Base-by-base conservation (phyloP, 2,329 filamentous ascomycete species). In the Endothia cerciana region DNA sequence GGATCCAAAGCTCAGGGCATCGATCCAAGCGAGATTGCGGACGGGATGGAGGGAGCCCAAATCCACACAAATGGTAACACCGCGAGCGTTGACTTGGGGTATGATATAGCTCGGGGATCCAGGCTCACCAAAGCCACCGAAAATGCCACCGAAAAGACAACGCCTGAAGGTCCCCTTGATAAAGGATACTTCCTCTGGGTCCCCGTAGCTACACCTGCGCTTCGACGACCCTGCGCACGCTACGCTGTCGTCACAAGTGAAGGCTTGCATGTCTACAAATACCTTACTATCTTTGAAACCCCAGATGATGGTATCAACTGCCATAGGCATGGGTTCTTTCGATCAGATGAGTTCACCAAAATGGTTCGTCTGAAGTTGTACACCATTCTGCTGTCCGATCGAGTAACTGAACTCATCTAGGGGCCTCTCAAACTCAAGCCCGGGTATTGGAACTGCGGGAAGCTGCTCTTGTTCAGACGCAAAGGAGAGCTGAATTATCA, bases 391-490 rank as follows among this genome's bases (percentile, higher is more conserved):
- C 4, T 8, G 33, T 36, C 53, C 28, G 5, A 22, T 7, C 13
- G 4, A 36, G 7, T 38, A 30, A 45, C 43, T 38, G 19, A 38
- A 22, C 25, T 19, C 7, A 22, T 33, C 15, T 49, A 60, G 58
- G 28, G 30, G 8, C n/a, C 30, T n/a, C 15, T 65, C 4, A 6
- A 1, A 5, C 11, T 65, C 13, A 19, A 3, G 33, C 30, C 8
- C 17, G 65, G 65, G 0, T 7, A 60, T n/a, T 67, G 65, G 65
- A 67, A 67, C 13, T 36, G 36, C 17, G 65, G 51, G 10, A 59
- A 40, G 4, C n/a, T 67, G 15, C 15, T 5, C n/a, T 49, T 65
- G 5, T 28, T 38, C 22, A 33, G 2, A 10, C 0, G 38, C 0
- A 5, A n/a, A 1, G 25, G 28, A 4, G 15, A 22, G 19, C 4